Evolutionary conservation across 495 filamentous ascomycete species (phyloP).

Genomic region (Hypoxylon rickii): DNA sequence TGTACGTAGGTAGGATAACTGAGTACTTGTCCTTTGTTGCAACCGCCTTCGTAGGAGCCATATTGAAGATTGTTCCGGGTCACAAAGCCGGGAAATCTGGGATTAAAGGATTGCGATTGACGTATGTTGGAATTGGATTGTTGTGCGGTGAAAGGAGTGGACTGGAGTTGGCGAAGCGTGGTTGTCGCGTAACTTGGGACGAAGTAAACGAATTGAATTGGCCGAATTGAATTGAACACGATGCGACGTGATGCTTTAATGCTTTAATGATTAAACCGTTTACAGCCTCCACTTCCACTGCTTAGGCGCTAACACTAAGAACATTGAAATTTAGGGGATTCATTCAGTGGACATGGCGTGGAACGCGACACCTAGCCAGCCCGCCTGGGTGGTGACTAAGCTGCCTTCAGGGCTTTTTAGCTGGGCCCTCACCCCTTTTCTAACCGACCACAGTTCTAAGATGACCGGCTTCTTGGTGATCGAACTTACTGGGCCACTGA

Average conservation of each 20-base stretch:
- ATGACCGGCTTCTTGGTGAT: too few relatives aligned
- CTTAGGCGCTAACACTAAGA: too few relatives aligned
- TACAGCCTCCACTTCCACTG: too few relatives aligned
- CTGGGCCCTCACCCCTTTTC: too few relatives aligned
- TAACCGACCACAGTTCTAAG: too few relatives aligned
- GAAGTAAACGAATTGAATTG: background rate
- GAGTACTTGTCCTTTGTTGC: slow-evolving; percentile 78
- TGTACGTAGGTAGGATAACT: slow-evolving; percentile 96
- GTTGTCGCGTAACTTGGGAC: slow-evolving; percentile 21
- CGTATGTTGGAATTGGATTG: slow-evolving; percentile 5
- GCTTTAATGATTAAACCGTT: background rate
- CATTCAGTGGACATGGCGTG: too few relatives aligned
- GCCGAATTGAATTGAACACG: slow-evolving; percentile 41
- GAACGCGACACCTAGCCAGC: too few relatives aligned
- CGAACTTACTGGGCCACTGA: too few relatives aligned
- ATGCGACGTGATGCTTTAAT: slow-evolving; percentile 17
- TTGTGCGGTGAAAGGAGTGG: slow-evolving; percentile 28
- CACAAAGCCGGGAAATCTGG: too few relatives aligned
- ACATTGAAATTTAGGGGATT: too few relatives aligned
- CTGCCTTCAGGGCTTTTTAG: too few relatives aligned
- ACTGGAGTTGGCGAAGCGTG: slow-evolving; percentile 32
- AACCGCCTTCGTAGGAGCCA: slow-evolving; percentile 44
- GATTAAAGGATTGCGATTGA: slow-evolving; percentile 1
- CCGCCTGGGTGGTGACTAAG: too few relatives aligned
- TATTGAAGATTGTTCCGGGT: slow-evolving; percentile 6